phyloP scores from a whole-genome alignment of 2,329 filamentous ascomycete species.

The Botrytis hyacinthi region DNA sequence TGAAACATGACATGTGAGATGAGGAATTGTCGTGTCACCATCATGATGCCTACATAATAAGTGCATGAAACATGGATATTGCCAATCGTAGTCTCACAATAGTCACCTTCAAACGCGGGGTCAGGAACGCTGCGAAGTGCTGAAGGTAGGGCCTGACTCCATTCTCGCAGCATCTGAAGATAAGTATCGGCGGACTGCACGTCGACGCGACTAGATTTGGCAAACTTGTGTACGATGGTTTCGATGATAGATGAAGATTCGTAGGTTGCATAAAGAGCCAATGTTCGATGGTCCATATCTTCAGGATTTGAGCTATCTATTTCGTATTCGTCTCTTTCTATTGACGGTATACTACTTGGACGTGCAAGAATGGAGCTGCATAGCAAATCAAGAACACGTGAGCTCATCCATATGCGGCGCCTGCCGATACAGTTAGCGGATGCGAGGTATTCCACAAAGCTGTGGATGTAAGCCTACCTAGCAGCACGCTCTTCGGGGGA shows the following conservation, averaged over 20 bases:
- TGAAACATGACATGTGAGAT: constrained; percentile 8
- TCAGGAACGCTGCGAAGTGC: constrained; percentile 4
- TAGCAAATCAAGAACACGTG: constrained; percentile 12
- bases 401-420: constrained; percentile 16
- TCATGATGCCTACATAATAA: constrained; percentile 8
- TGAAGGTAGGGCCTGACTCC: constrained; percentile 10
- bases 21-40: constrained; percentile 13
- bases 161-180: constrained; percentile 9
- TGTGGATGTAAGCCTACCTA: background rate
- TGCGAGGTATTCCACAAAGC: background rate
- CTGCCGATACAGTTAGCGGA: background rate
- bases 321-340: constrained; percentile 13
- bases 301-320: constrained; percentile 3
- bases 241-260: constrained; percentile 14
- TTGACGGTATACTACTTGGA: constrained; percentile 10
- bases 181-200: constrained; percentile 7
- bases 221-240: background rate
- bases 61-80: constrained; percentile 13
- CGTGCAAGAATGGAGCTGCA: constrained; percentile 14
- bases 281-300: constrained; percentile 1
- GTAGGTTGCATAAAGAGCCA: constrained; percentile 1
- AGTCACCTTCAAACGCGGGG: background rate
- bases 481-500: constrained; percentile 1
- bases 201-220: constrained; percentile 1
- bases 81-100: constrained; percentile 2